Conservation (phyloP, 176 grass and related monocot species). For the Areca catechu region DNA sequence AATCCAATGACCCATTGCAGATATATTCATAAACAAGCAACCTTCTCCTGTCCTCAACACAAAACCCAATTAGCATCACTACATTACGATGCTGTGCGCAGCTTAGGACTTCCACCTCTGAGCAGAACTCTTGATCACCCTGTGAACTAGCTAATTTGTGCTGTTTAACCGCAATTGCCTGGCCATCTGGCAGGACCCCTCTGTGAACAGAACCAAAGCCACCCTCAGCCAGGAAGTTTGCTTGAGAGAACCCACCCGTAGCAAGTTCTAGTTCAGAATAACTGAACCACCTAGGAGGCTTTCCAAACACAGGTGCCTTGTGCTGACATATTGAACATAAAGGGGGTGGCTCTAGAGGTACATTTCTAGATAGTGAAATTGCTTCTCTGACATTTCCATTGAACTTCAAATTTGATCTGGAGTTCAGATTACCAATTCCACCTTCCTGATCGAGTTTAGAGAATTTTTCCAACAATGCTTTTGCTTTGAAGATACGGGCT, state of each 20-base stretch:
- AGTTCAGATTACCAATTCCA: slow-evolving; percentile 58
- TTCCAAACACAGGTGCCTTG: slow-evolving; percentile 91
- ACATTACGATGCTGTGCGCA: slow-evolving; percentile 98
- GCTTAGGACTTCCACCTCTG: slow-evolving; percentile 96
- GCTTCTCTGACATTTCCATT: slow-evolving; percentile 89
- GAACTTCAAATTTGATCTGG: slow-evolving; percentile 72
- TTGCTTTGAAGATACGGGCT: slow-evolving; percentile 38
- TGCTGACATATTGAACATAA: slow-evolving; percentile 97
- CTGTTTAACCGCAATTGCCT: slow-evolving; percentile 95
- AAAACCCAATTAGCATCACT: slow-evolving; percentile 98
- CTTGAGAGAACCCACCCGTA: slow-evolving; percentile 84
- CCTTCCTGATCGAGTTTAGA: slow-evolving; percentile 55
- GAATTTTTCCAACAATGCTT: slow-evolving; percentile 63
- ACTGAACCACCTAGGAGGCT: slow-evolving; percentile 92
- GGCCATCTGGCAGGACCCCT: slow-evolving; percentile 86
- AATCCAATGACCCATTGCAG: slow-evolving; percentile 96
- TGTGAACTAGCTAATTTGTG: slow-evolving; percentile 97
- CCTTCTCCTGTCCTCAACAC: slow-evolving; percentile 90
- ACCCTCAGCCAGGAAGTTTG: slow-evolving; percentile 96
- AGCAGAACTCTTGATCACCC: slow-evolving; percentile 95
- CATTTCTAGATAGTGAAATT: slow-evolving; percentile 62
- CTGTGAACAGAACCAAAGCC: slow-evolving; percentile 96
- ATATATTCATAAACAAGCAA: slow-evolving; percentile 98
- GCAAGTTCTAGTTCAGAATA: slow-evolving; percentile 93
- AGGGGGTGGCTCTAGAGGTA: slow-evolving; percentile 83